phyloP scores from a whole-genome alignment of 2,329 filamentous ascomycete species.

The Hawksworthiomyces lignivorus region DNA sequence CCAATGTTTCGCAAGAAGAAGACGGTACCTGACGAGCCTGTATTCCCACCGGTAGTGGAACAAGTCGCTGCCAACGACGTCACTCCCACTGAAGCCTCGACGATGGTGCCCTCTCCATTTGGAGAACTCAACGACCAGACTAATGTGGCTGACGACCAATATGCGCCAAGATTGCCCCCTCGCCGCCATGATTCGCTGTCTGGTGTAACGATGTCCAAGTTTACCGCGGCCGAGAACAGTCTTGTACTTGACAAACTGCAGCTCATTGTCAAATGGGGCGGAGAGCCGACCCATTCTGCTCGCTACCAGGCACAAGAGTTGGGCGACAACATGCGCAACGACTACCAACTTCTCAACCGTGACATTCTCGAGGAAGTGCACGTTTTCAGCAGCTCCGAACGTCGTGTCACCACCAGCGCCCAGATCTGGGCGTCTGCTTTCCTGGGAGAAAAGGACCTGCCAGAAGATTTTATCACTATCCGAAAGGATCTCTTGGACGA shows the following conservation, averaged over 20 bases:
- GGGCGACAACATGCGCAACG: conserved; percentile 91
- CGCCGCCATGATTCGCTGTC: conserved; percentile 77
- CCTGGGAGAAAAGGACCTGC: conserved; percentile 75
- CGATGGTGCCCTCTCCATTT: not conserved
- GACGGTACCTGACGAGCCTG: conserved; percentile 48
- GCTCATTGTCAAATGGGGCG: conserved; percentile 97
- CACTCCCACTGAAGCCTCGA: conserved; percentile 2
- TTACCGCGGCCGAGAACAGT: conserved; percentile 87
- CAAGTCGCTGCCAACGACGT: conserved; percentile 18
- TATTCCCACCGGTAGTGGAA: conserved; percentile 28
- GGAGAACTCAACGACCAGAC: conserved; percentile 15
- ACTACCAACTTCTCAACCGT: conserved; percentile 84
- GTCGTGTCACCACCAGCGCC: conserved; percentile 88
- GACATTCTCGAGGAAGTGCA: conserved; percentile 88
- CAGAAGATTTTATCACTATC: conserved; percentile 78
- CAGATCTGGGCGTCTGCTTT: conserved; percentile 94
- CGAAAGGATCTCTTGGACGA: conserved; percentile 94
- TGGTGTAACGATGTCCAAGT: conserved; percentile 85
- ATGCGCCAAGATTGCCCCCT: conserved; percentile 36
- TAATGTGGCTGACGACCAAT: conserved; percentile 16
- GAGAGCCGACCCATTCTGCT: conserved; percentile 94
- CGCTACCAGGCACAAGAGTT: conserved; percentile 94
- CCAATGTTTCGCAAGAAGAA: conserved; percentile 95
- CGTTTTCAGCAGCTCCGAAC: conserved; percentile 92
- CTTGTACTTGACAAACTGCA: conserved; percentile 92